These are phyloP conservation scores for Neurospora sp. DNA, from an alignment of 495 filamentous ascomycete genomes.

Conservation along the genomic window DNA sequence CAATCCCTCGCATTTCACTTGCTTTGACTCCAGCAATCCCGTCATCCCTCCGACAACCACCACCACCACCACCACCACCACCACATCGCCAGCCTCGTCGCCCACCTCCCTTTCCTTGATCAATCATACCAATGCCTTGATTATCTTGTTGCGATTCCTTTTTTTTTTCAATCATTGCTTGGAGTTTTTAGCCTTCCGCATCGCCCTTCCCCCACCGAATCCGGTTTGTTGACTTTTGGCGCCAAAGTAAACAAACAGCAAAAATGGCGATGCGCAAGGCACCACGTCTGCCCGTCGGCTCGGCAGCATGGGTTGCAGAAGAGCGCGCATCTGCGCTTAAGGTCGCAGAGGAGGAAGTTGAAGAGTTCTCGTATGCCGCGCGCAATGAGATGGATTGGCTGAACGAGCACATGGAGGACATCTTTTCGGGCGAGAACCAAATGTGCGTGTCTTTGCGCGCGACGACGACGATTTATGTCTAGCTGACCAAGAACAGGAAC, in stretches of 20 bases:
- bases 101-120: neutral
- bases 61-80: neutral
- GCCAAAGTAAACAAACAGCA: constrained; percentile 10
- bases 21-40: neutral
- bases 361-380: constrained; percentile 81
- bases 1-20: constrained; percentile 4
- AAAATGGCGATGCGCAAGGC: constrained; percentile 41
- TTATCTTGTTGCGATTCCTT: neutral
- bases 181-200: neutral
- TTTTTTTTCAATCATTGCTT: neutral
- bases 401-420: constrained; percentile 93
- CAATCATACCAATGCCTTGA: neutral
- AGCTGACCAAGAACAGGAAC: constrained; percentile 42
- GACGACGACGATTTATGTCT: neutral
- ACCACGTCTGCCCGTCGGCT: constrained; percentile 46
- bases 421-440: constrained; percentile 69
- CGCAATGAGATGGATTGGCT: constrained; percentile 91
- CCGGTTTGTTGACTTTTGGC: constrained; percentile 1
- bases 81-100: neutral
- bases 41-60: constrained; percentile 1
- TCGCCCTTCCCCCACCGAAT: neutral
- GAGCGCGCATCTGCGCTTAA: constrained; percentile 38
- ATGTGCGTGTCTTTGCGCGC: constrained; percentile 44
- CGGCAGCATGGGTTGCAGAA: constrained; percentile 43
- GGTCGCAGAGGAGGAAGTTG: constrained; percentile 55